Conservation (phyloP, 75 land plant species). For the Pseudotsuga menziesii region DNA sequence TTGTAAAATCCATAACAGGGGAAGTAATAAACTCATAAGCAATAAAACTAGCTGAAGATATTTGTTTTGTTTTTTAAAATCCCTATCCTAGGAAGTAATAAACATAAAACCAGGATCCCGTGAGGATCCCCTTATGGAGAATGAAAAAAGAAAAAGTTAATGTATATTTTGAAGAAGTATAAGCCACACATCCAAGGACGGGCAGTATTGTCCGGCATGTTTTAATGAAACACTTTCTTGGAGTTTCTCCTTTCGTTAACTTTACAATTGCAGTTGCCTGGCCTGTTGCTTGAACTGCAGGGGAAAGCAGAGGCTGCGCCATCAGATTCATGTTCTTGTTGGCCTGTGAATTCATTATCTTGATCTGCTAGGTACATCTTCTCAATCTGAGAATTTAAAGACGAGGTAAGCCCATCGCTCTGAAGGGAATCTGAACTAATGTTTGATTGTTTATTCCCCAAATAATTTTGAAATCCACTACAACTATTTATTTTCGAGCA, state of each 20-base stretch:
- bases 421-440: not conserved
- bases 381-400: not conserved
- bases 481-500: too few species aligned
- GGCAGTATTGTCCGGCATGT: not conserved
- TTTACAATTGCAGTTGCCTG: too few species aligned
- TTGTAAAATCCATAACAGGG: too few species aligned
- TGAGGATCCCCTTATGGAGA: not conserved
- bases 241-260: not conserved
- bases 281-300: not conserved
- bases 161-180: not conserved
- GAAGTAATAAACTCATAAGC: too few species aligned
- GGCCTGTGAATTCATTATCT: too few species aligned
- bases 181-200: not conserved
- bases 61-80: too few species aligned
- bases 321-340: not conserved
- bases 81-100: too few species aligned
- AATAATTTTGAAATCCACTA: too few species aligned
- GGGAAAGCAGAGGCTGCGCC: not conserved
- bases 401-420: not conserved
- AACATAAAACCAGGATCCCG: not conserved
- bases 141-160: not conserved
- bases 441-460: too few species aligned
- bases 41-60: too few species aligned
- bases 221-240: not conserved
- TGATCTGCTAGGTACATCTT: too few species aligned